phyloP scores from a whole-genome alignment of 2,329 filamentous ascomycete genomes.

The Phaeophleospora eucalypticola region DNA sequence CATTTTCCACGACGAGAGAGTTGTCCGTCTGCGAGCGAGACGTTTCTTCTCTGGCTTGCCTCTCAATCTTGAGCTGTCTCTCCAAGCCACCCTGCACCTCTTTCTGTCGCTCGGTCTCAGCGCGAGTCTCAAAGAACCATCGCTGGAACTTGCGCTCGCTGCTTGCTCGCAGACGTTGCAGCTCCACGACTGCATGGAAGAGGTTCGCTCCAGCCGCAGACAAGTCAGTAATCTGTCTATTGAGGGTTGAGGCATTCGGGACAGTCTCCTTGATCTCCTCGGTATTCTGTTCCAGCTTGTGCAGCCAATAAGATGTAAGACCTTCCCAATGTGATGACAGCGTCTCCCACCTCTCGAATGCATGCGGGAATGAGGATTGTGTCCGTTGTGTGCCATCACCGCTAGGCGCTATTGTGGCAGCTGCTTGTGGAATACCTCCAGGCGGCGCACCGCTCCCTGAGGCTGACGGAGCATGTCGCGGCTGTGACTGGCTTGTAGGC shows the following conservation, averaged over 20 bases:
- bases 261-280: conserved; percentile 73
- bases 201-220: conserved; percentile 94
- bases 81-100: conserved; percentile 82
- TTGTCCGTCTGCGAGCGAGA: conserved; percentile 38
- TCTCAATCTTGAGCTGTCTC: conserved; percentile 67
- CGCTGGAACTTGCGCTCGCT: conserved; percentile 97
- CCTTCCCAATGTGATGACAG: conserved; percentile 98
- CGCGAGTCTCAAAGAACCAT: conserved; percentile 94
- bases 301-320: conserved; percentile 94
- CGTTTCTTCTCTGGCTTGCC: conserved; percentile 64
- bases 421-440: conserved; percentile 16
- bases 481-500: conserved; percentile 23
- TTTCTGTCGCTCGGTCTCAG: conserved; percentile 78
- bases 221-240: conserved; percentile 92
- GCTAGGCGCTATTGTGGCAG: conserved; percentile 12
- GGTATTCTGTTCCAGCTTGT: conserved; percentile 83
- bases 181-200: conserved; percentile 94
- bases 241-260: conserved; percentile 80
- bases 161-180: conserved; percentile 87
- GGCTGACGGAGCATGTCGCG: conserved; percentile 17
- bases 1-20: conserved; percentile 24
- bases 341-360: conserved; percentile 96
- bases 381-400: conserved; percentile 27
- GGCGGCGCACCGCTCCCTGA: conserved; percentile 8
- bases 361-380: conserved; percentile 79